phyloP scores from a whole-genome alignment of 1,284 basidiomycete species.

The Leccinum subspadiceum region DNA sequence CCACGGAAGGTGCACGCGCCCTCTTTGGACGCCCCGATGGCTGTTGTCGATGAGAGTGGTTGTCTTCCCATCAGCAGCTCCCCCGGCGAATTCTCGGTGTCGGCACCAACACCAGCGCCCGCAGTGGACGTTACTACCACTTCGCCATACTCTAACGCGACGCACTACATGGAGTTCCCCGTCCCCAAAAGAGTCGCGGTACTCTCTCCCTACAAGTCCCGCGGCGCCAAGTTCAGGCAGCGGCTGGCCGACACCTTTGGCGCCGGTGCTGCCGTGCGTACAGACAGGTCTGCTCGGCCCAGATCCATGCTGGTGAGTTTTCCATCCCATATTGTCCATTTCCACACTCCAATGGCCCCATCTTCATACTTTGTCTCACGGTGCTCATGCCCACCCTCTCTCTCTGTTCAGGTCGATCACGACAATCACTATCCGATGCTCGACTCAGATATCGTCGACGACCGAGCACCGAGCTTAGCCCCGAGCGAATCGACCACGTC shows the following conservation, averaged over 20 bases:
- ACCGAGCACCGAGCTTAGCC: constrained; percentile 6
- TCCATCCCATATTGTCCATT: neutral
- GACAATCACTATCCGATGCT: constrained; percentile 7
- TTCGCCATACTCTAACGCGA: neutral
- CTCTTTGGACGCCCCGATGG: neutral
- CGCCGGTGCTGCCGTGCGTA: constrained; percentile 21
- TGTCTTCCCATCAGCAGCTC: neutral
- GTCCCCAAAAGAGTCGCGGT: neutral
- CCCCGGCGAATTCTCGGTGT: neutral
- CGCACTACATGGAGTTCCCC: neutral
- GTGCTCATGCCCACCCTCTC: neutral
- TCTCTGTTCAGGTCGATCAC: constrained; percentile 9
- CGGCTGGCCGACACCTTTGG: constrained; percentile 23
- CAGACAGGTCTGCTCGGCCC: constrained; percentile 21
- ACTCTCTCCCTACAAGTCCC: constrained; percentile 20
- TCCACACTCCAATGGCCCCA: neutral
- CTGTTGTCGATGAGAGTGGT: neutral
- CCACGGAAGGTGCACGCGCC: neutral
- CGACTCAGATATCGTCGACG: constrained; percentile 7
- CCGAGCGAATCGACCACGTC: constrained; percentile 10
- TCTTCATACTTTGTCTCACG: neutral
- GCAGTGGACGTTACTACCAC: neutral
- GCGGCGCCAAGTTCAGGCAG: constrained; percentile 21
- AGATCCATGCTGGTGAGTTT: constrained; percentile 14
- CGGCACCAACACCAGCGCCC: neutral